Percentiles rank a stretch among this genome's conserved stretches.
Conservation (phyloP, 306 rosid species). For the Astragalus membranaceus region DNA sequence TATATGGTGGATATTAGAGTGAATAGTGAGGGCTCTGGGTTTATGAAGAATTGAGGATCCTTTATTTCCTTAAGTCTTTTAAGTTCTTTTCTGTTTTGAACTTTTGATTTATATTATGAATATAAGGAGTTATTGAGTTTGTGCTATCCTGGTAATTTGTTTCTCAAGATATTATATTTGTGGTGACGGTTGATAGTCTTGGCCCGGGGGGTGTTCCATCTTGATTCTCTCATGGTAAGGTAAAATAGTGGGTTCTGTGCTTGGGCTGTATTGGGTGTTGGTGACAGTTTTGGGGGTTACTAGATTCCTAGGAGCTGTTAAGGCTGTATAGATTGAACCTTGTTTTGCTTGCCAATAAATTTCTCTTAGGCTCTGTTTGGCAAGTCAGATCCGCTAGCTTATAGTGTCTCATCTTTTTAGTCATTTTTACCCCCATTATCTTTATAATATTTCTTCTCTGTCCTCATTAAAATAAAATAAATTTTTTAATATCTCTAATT, state of each 20-base stretch:
- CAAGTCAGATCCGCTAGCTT: too few relatives aligned
- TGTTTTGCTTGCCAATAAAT: too few relatives aligned
- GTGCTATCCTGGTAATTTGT: not conserved
- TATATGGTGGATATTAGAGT: constrained; percentile 2
- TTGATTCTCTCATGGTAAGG: not conserved
- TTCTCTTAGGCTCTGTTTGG: too few relatives aligned
- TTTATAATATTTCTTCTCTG: too few relatives aligned
- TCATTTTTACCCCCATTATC: too few relatives aligned
- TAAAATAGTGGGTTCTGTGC: not conserved
- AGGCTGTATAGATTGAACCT: too few relatives aligned
- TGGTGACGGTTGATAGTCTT: constrained; percentile 1
- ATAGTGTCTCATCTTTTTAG: too few relatives aligned
- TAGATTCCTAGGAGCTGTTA: too few relatives aligned
- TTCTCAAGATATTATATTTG: not conserved
- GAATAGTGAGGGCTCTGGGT: not conserved
- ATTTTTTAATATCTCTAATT: too few relatives aligned
- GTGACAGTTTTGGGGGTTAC: not conserved
- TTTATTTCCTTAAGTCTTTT: not conserved
- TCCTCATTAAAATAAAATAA: too few relatives aligned
- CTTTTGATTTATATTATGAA: not conserved
- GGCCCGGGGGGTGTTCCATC: not conserved
- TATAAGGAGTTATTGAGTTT: not conserved
- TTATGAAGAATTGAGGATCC: not conserved
- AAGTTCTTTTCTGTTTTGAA: constrained; percentile 11
- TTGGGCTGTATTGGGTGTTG: not conserved